phyloP scores from a whole-genome alignment of 139 green algal genomes.

The Closterium sp. region DNA sequence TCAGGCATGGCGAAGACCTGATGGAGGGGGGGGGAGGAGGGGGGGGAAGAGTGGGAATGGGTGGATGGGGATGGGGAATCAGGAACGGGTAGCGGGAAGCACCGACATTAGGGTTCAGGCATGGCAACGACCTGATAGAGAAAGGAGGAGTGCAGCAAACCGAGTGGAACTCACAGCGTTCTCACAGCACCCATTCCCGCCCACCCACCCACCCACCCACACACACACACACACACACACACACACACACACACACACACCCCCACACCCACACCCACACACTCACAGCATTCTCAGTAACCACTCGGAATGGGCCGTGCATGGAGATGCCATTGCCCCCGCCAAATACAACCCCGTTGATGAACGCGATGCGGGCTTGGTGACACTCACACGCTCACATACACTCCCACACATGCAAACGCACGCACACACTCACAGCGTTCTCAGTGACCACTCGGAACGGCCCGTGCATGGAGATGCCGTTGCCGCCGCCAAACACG shows the following conservation, averaged over 20 bases:
- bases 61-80: not conserved
- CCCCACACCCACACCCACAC: not conserved
- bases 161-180: not conserved
- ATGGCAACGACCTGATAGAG: conserved; percentile 80
- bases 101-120: conserved; percentile 92
- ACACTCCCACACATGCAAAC: not conserved
- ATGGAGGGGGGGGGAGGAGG: not conserved
- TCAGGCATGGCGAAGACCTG: conserved; percentile 96
- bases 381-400: not conserved
- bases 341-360: conserved; percentile 93
- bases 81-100: conserved; percentile 62
- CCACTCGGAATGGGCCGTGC: conserved; percentile 81
- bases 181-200: not conserved
- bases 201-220: not conserved
- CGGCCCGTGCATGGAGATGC: conserved; percentile 79
- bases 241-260: conserved; percentile 5
- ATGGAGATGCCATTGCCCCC: conserved; percentile 84
- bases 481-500: conserved; percentile 87
- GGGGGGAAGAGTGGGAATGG: not conserved
- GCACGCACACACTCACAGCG: not conserved
- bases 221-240: not conserved
- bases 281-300: conserved; percentile 63
- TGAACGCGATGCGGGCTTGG: conserved; percentile 68
- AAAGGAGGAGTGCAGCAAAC: not conserved
- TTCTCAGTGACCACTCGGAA: conserved; percentile 82